phyloP scores from a whole-genome alignment of 495 filamentous ascomycete species.

The Penicillium soppii region DNA sequence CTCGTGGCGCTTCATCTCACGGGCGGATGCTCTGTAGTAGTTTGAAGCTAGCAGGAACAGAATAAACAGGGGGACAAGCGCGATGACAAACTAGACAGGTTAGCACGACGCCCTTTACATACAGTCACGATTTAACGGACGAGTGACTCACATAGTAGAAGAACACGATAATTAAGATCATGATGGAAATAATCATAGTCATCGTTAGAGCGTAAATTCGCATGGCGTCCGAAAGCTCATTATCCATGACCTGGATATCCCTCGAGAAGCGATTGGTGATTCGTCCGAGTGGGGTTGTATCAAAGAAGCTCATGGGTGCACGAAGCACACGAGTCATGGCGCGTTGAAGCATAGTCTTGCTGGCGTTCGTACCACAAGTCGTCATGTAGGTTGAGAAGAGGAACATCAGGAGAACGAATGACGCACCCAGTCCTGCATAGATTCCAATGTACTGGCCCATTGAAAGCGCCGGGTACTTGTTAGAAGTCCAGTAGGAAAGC shows the following conservation, averaged over 20 bases:
- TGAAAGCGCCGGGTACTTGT: conserved; percentile 55
- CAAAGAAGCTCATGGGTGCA: conserved; percentile 96
- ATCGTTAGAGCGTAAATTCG: conserved; percentile 90
- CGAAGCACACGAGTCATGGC: conserved; percentile 79
- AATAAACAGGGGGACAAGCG: conserved; percentile 75
- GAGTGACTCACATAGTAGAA: conserved; percentile 67
- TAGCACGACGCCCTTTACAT: not conserved
- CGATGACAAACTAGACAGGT: conserved; percentile 67
- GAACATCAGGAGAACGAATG: conserved; percentile 79
- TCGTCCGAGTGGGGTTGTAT: conserved; percentile 92
- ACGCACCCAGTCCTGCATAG: conserved; percentile 73
- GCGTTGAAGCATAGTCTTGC: conserved; percentile 77
- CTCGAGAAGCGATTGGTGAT: conserved; percentile 97
- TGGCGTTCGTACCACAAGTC: conserved; percentile 66
- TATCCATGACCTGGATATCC: conserved; percentile 95
- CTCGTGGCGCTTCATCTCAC: conserved; percentile 93
- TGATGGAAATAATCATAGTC: conserved; percentile 74
- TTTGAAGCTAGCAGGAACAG: conserved; percentile 79
- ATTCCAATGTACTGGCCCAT: conserved; percentile 79
- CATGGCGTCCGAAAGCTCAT: conserved; percentile 84
- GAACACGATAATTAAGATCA: conserved; percentile 85
- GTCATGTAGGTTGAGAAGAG: conserved; percentile 66
- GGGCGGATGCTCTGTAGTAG: conserved; percentile 88
- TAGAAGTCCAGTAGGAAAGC: conserved; percentile 88
- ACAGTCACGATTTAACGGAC: not conserved